A percentile compares a stretch with the other conserved stretches of the same genome.
Conservation (phyloP, 768 basidiomycete genomes). For the Collybia sordida region DNA sequence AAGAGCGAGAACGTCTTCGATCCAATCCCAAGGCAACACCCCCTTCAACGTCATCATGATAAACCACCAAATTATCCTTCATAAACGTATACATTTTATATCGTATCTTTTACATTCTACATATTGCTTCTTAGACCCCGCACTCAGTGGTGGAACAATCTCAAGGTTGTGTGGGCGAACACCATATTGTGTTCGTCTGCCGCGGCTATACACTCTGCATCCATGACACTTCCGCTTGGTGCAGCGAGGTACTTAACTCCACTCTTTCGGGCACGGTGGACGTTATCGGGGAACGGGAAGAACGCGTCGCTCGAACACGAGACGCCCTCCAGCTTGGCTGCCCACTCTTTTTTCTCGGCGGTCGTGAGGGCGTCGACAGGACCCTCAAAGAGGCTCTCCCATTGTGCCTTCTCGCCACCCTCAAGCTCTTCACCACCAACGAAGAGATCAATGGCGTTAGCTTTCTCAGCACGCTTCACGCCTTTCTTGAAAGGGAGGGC, state of each 20-base stretch:
- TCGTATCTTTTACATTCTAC: too few relatives aligned
- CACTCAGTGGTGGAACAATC: conserved; percentile 85
- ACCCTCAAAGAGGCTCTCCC: conserved; percentile 85
- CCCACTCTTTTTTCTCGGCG: conserved; percentile 77
- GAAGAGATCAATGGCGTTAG: conserved; percentile 96
- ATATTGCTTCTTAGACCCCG: neutral
- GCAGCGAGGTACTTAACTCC: conserved; percentile 93
- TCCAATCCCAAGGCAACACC: neutral
- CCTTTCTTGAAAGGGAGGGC: conserved; percentile 95
- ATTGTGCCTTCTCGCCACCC: conserved; percentile 85
- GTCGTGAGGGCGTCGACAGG: conserved; percentile 63
- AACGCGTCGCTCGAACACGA: conserved; percentile 97
- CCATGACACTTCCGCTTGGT: conserved; percentile 95
- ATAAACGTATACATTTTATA: too few relatives aligned
- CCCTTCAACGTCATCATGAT: neutral
- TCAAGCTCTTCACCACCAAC: conserved; percentile 89
- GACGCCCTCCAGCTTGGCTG: conserved; percentile 73
- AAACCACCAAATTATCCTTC: too few relatives aligned
- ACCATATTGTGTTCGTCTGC: conserved; percentile 92
- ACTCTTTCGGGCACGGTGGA: conserved; percentile 88
- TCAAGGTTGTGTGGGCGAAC: conserved; percentile 84
- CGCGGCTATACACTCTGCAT: conserved; percentile 92
- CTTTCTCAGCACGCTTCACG: conserved; percentile 96
- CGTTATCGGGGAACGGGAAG: conserved; percentile 99
- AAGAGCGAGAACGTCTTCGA: conserved; percentile 40